Base-by-base conservation (phyloP, 352 stramenopile genomes). In the Phytophthora ohioensis region DNA sequence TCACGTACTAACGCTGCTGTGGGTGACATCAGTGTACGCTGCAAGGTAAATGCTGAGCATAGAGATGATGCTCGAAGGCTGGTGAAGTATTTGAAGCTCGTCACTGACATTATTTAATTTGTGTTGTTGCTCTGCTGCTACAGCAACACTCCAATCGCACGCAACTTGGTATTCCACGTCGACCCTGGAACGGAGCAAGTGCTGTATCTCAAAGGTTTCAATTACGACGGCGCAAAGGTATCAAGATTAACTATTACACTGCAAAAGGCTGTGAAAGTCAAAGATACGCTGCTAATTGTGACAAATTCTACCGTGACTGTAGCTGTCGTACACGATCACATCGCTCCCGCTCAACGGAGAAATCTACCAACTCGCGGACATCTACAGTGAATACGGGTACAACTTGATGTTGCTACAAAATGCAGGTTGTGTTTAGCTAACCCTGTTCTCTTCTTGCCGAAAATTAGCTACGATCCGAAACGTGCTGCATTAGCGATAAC, bases 311-410 rank as follows among this genome's bases (percentile, higher is more conserved):
- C 10, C 52, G 21, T 46, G 42, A 54, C 12, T 55, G 39, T 30
- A 97, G 82, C 72, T 97, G 32, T 78, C 71, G 8, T 76, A 84
- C 51, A 95, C 79, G 15, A 95, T 98, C 73, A 95, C 88, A 13
- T 91, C 87, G 51, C 77, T 97, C 11, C 92, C 93, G 3, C 73
- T 82, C 34, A 85, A 91, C 27, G 93, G 93, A 13, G 72, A 82
- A 63, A 73, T 98, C 35, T 97, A 94, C 67, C 93, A 98, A 73
- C 85, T 97, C 51, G 95, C 90, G 6, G 78, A 97, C 15, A 79
- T 98, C 21, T 98, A 84, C 69, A 93, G 87, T 57, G 74, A 89
- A 60, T 97, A 98, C 64, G 93, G 91, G 67, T 97, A 88, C 55
- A 53, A 17, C 9, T 42, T 13, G 10, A 54, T 11, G 15, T 9